Evolutionary conservation across 192 early-diverging fungal species (phyloP), one percentile per base, ranked within the genome.

Genomic region (Umbelopsis isabellina): DNA sequence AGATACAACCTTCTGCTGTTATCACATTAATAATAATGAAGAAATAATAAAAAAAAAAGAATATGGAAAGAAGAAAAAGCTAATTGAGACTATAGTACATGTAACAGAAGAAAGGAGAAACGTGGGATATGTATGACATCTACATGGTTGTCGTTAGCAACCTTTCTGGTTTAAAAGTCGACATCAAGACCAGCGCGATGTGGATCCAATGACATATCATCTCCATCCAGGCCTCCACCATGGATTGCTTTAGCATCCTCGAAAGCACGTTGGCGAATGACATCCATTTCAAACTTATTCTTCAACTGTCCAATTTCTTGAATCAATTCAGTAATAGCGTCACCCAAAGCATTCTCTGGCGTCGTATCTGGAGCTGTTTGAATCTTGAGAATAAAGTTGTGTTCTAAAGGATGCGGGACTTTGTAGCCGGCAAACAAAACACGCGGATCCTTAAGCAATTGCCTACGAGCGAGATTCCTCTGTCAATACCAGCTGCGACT

Each of bases 371-470:
- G 79, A 0, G 92, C 93, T 1, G 98, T 99, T 72, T 98, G 97
- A 23, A 98, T 86, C 73, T 95, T 98, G 46, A 99, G 75, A 30
- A 94, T 79, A 65, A 98, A 89, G 49, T 91, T 86, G 80, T 97
- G 93, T 71, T 98, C 95, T 3, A 99, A 83, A 45, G 98, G 98
- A 77, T 99, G 98, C 8, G 98, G 96, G 61, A 93, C 80, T 69
- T 95, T 93, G 86, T 99, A 99, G 51, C 96, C 98, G 7, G 95
- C 92, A 83, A 98, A 99, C 22, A 95, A 79, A 1, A 99, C 98
- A 70, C 92, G 92, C 5, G 91, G 89, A 80, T 99, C 91, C 71
- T 94, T 90, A 13, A 98, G 83, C 11, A 99, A 82, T 81, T 93
- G 87, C 72, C 92, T 94, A 75, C 37, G 21, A 12, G 11, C 35